Evolutionary conservation across 2,329 filamentous ascomycete species (phyloP), one percentile per base, ranked within the genome.

Genomic region (Beauveria brongniartii): DNA sequence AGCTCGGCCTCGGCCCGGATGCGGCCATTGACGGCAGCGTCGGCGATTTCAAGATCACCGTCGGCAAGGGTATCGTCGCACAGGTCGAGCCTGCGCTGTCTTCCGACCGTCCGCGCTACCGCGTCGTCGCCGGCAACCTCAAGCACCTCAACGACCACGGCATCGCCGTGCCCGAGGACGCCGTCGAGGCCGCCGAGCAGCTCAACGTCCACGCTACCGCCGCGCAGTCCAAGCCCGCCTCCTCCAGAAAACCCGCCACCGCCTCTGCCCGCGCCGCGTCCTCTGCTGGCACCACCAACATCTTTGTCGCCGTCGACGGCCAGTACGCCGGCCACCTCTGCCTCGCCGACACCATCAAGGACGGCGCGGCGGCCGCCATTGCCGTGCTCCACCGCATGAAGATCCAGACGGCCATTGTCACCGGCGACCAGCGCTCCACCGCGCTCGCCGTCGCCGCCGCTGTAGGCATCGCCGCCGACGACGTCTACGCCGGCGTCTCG

Each of bases 321-420:
- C 76, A 80, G 59, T 97, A 95, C 71, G 85, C 90, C 3, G 94
- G 94, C 51, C 86, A 89, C 54, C 81, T 97, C 59, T 89, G 87
- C 66, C 86, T 99, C 24, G 87, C 91, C 5, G 94, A 99, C 72
- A 93, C 89, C 1, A 87, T 99, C 74, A 99, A 99, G 73, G 85
- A 90, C 10, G 91, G 90, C 24, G 92, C 94, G 0, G 83, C 85
- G 5, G 91, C 91, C 10, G 84, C 91, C 9, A 87, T 99, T 62
- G 79, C 88, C 9, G 92, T 93, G 3, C 83, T 99, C 46, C 86
- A 90, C 71, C 85, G 83, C 63, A 91, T 97, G 84, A 88, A 89
- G 24, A 88, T 97, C 73, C 88, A 88, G 67, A 91, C 90, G 12
- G 91, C 92, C 53, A 92, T 99, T 66, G 91, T 99, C 10, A 99